phyloP scores from a whole-genome alignment of 129 eudicot genomes.

The Helichrysum umbraculigerum region DNA sequence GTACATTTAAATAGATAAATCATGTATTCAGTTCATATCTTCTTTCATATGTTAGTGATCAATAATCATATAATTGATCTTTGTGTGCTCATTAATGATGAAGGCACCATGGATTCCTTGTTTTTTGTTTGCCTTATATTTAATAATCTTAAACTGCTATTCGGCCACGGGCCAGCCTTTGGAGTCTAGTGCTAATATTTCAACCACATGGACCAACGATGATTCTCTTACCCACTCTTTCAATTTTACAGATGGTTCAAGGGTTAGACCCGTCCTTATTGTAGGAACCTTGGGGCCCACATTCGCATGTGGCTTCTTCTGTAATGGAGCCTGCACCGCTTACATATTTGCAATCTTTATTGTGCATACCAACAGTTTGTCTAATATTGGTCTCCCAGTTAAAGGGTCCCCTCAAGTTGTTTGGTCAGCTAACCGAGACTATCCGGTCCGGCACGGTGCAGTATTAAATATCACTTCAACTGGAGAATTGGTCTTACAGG shows the following conservation, averaged over 20 bases:
- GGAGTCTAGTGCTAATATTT: conserved; percentile 3
- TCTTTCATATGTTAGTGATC: too few relatives aligned
- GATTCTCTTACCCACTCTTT: neutral
- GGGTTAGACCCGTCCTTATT: neutral
- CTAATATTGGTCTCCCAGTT: neutral
- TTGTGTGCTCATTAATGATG: neutral
- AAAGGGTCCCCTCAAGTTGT: conserved; percentile 1
- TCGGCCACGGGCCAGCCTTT: neutral
- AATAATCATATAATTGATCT: too few relatives aligned
- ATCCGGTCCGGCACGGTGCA: conserved; percentile 19
- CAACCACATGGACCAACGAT: conserved; percentile 16
- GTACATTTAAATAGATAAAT: too few relatives aligned
- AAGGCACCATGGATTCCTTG: neutral
- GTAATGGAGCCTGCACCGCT: conserved; percentile 22
- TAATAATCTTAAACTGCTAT: neutral
- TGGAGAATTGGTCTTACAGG: conserved; percentile 15
- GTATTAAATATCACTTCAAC: conserved; percentile 13
- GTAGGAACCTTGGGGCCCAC: neutral
- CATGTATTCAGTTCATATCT: too few relatives aligned
- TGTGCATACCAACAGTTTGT: too few relatives aligned
- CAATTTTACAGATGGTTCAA: neutral
- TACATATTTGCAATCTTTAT: conserved; percentile 9
- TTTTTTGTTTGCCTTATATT: neutral
- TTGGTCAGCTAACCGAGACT: conserved; percentile 39
- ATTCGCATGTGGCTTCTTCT: conserved; percentile 33